phyloP scores from a whole-genome alignment of 108 stramenopile genomes.

The Discostella stelligeroides region DNA sequence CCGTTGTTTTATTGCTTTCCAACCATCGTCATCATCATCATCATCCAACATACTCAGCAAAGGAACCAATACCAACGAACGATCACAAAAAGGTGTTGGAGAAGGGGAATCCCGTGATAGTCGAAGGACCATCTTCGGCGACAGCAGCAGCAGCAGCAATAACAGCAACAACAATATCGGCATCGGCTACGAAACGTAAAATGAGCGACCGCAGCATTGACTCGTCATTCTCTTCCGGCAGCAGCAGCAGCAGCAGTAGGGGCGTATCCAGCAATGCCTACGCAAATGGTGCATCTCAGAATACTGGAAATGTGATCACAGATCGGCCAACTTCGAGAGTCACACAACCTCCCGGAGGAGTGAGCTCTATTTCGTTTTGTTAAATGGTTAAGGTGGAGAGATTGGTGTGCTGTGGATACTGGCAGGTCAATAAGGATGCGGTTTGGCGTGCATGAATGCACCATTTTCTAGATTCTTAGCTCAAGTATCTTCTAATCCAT shows the following conservation, averaged over 20 bases:
- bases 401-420: too few relatives aligned
- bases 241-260: too few relatives aligned
- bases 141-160: constrained; percentile 34
- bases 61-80: constrained; percentile 8
- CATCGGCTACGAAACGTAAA: constrained; percentile 6
- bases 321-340: constrained; percentile 78
- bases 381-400: too few relatives aligned
- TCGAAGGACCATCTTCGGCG: too few relatives aligned
- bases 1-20: neutral
- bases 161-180: neutral
- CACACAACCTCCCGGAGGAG: constrained; percentile 68
- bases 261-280: constrained; percentile 61
- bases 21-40: neutral
- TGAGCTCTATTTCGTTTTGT: constrained; percentile 42
- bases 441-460: too few relatives aligned
- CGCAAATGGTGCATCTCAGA: constrained; percentile 60
- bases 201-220: neutral
- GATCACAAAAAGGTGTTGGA: constrained; percentile 40
- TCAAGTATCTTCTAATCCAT: too few relatives aligned
- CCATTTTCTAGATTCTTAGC: too few relatives aligned
- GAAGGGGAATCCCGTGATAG: constrained; percentile 26
- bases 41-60: constrained; percentile 1
- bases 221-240: neutral
- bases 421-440: too few relatives aligned
- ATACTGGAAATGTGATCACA: constrained; percentile 74